Evolutionary conservation across 192 early-diverging fungal species (phyloP), one percentile per base, ranked within the genome.

Genomic region (Dispira simplex): DNA sequence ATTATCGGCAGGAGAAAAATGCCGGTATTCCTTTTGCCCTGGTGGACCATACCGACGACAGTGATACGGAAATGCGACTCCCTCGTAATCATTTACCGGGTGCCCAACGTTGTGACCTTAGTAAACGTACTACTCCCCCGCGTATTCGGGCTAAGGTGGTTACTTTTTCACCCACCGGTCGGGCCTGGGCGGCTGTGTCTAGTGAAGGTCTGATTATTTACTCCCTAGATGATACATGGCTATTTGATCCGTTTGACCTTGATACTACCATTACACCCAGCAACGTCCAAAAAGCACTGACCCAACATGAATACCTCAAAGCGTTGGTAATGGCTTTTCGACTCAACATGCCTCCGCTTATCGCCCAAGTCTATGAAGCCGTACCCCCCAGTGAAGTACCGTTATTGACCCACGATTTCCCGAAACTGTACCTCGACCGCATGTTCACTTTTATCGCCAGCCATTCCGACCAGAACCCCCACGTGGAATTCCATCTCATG

Each of bases 221-320:
- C 76, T 90, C 93, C 16, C 75, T 99, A 44, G 97, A 99, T 68
- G 91, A 98, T 51, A 79, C 80, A 2, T 75, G 97, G 23, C 64
- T 88, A 59, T 99, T 99, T 71, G 97, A 99, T 73, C 97, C 97
- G 23, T 98, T 94, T 72, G 94, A 99, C 75, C 83, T 99, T 4
- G 95, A 98, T 67, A 83, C 95, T 43, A 89, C 96, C 68, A 90
- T 99, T 39, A 98, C 95, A 1, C 95, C 97, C 0, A 87, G 85
- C 23, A 78, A 89, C 0, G 87, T 95, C 26, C 63, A 83, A 28
- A 86, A 82, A 57, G 83, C 87, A n/a, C 70, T 94, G 39, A 25
- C 27, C 5, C 78, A 79, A 25, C 78, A 79, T 47, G 90, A 98
- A 48, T 92, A 92, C 72, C 73, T 94, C 57, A 84, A 85, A 43